Evolutionary conservation across 169 alveolate species (phyloP), one percentile per base, ranked within the genome.

Genomic region (Plasmodium cynomolgi): DNA sequence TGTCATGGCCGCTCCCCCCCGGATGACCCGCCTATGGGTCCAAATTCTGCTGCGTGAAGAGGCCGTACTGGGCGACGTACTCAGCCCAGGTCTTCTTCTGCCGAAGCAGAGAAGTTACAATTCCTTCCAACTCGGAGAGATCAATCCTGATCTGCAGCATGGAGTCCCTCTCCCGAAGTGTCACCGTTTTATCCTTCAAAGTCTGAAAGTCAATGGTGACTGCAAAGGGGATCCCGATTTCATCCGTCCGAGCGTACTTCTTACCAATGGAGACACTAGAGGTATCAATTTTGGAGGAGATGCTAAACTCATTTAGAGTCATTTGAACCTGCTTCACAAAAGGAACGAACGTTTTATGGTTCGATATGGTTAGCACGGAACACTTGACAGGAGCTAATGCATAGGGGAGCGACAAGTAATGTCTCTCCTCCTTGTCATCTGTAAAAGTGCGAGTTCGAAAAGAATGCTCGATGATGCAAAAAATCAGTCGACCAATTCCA

Each of bases 201-300:
- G 99, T 97, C 84, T 98, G 99, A 95, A 98, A 97, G 95, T 99
- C 99, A 17, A 99, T 97, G 26, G 99, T 99, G 73, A 99, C 96
- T 37, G 99, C 99, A 96, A 98, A 99, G 17, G 99, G 99, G 54
- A 99, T 98, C 3, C 99, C 99, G 13, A 99, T 97, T 96, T 99
- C 99, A 84, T 99, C 99, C 75, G 99, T 98, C 84, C 99, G 95
- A 1, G 99, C 99, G 95, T 99, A 99, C 93, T 99, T 96, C 95
- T 97, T 98, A 20, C 99, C 99, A 82, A 99, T 97, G 9, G 99
- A 95, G 31, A 97, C 98, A n/a, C 98, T 97, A 7, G 99, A 96
- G 77, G 96, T 98, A 92, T 99, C 99, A 62, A 98, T 96, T 95
- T 98, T 98, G 73, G 98, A 98, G 2, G 99, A 96, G 26, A 98